Conservation (phyloP, 805 yeast species). For the Yarrowia deformans region DNA sequence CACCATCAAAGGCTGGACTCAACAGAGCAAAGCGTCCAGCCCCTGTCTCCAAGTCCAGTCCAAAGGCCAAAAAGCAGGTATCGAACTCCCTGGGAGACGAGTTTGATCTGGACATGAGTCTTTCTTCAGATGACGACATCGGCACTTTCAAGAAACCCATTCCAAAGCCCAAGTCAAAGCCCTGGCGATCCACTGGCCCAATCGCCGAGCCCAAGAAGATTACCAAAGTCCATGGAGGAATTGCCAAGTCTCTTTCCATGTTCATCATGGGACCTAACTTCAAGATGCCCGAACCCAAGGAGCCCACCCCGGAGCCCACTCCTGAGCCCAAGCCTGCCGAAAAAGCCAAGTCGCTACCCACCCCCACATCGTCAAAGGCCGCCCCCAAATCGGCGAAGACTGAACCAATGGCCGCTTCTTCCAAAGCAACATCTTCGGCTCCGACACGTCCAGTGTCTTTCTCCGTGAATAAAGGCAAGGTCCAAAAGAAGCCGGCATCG, state of each 20-base stretch:
- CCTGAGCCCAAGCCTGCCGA: conserved; percentile 4
- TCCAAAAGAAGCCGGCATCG: background rate
- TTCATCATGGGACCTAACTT: conserved; percentile 28
- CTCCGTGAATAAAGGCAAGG: background rate
- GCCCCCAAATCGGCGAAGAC: background rate
- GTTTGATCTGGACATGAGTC: conserved; percentile 14
- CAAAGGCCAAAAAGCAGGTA: background rate
- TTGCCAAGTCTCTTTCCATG: conserved; percentile 8
- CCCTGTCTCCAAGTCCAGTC: conserved; percentile 1
- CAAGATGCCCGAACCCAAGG: conserved; percentile 15
- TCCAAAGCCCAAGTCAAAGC: background rate
- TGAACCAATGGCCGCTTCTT: background rate
- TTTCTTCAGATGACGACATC: conserved; percentile 15
- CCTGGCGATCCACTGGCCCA: background rate
- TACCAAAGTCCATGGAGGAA: conserved; percentile 28
- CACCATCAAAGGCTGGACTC: background rate
- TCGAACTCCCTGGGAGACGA: conserved; percentile 23
- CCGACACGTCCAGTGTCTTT: background rate
- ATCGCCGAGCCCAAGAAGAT: conserved; percentile 10
- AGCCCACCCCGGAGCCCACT: background rate
- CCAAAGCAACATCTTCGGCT: background rate
- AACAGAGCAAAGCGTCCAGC: conserved; percentile 10
- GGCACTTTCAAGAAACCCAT: background rate
- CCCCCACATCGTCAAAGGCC: background rate
- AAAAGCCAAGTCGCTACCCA: conserved; percentile 3